A percentile compares a stretch with the other conserved stretches of the same genome.
phyloP scores from a whole-genome alignment of 352 stramenopile genomes.

The Phytophthora constricta region DNA sequence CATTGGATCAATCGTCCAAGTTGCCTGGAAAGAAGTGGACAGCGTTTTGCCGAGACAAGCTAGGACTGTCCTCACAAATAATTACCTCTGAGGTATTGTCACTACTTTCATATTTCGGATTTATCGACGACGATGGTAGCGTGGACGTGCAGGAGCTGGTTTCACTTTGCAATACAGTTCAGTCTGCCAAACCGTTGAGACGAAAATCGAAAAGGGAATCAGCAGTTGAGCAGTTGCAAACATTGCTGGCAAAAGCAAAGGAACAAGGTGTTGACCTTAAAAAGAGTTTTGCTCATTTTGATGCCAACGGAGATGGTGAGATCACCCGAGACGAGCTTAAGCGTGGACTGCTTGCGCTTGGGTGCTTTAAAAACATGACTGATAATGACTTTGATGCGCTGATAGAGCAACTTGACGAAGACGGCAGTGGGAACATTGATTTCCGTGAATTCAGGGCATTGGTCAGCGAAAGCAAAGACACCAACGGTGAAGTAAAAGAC shows the following conservation, averaged over 20 bases:
- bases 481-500: no score
- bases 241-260: conserved; percentile 42
- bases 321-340: conserved; percentile 68
- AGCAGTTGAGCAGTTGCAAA: conserved; percentile 23
- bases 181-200: neutral
- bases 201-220: conserved; percentile 8
- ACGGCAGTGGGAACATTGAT: conserved; percentile 64
- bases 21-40: conserved; percentile 40
- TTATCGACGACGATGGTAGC: conserved; percentile 28
- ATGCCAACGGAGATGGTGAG: conserved; percentile 62
- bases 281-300: conserved; percentile 73
- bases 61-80: conserved; percentile 34
- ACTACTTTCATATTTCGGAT: conserved; percentile 39
- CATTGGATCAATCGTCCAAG: conserved; percentile 13
- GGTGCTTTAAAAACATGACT: conserved; percentile 49
- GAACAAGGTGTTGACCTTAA: conserved; percentile 52
- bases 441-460: conserved; percentile 67
- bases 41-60: conserved; percentile 37
- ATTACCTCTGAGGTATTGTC: conserved; percentile 21
- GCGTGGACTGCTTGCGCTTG: conserved; percentile 51
- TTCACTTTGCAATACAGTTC: conserved; percentile 26
- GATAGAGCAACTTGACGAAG: conserved; percentile 51
- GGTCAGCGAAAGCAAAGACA: conserved; percentile 13
- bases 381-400: conserved; percentile 53
- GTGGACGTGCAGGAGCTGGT: conserved; percentile 42